Evolutionary conservation across 2,329 filamentous ascomycete species (phyloP), one percentile per base, ranked within the genome.

Genomic region (Phialocephala sp.): DNA sequence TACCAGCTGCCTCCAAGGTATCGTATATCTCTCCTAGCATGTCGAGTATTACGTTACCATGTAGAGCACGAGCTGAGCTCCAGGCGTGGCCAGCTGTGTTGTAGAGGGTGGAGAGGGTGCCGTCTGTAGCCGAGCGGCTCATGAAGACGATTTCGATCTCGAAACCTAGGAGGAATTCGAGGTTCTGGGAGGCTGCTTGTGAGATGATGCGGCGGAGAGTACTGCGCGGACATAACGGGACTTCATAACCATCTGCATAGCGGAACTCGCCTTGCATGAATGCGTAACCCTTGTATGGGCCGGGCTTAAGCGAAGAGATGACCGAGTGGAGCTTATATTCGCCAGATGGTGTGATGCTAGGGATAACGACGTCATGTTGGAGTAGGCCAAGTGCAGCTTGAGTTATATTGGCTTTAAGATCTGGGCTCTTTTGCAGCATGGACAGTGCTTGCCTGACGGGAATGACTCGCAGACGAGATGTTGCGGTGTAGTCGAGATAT

Each of bases 131-230:
- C 71, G 8, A 73, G 71, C 39, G 77, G 72, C 22, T 82, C 69
- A 94, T 80, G 69, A 96, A 88, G 1, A 91, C 83, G 11, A 95
- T 86, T 77, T 96, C 92, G 47, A 96, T 87, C 76, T 97, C 93
- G 70, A 95, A 96, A 0, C 92, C 93, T 18, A 93, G 77, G 0
- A 89, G 80, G 57, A 93, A 87, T 2, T 82, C 77, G 2, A 92
- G 80, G 1, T 82, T 81, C 43, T 85, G 80, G 1, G 77, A 71
- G 12, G 82, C 78, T 0, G 90, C 84, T 6, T 79, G 77, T 0
- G 83, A 79, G 1, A 89, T 74, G 0, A 88, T 80, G 2, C 77
- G 80, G 62, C 86, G 79, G 62, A 96, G 80, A 63, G 89, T 75
- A 50, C 87, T 81, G 62, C 91, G 84, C 0, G 92, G 91, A 71